phyloP scores from a whole-genome alignment of 768 basidiomycete genomes.

The Galerina sulciceps region DNA sequence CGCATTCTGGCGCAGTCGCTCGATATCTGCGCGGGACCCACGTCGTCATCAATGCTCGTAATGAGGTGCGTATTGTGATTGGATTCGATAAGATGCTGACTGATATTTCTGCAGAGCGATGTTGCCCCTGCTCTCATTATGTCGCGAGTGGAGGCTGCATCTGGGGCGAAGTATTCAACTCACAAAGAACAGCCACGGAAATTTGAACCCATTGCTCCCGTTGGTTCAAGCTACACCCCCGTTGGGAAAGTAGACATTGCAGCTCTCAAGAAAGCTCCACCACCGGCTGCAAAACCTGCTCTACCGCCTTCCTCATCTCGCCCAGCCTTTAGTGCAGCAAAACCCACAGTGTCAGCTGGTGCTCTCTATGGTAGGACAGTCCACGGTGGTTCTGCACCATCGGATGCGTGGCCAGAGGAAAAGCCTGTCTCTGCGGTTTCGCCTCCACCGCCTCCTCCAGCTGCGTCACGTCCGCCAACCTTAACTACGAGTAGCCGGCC shows the following conservation, averaged over 20 bases:
- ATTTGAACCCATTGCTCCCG: constrained; percentile 80
- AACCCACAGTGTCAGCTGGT: constrained; percentile 42
- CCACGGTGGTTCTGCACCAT: constrained; percentile 44
- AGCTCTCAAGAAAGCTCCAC: constrained; percentile 53
- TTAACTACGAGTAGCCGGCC: constrained; percentile 38
- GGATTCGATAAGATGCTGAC: neutral
- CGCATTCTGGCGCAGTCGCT: constrained; percentile 80
- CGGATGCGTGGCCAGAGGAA: constrained; percentile 67
- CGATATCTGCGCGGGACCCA: constrained; percentile 84
- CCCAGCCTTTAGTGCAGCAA: constrained; percentile 49
- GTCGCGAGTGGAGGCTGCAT: constrained; percentile 85
- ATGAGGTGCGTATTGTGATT: constrained; percentile 59
- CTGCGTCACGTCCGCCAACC: constrained; percentile 51
- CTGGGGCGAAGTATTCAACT: constrained; percentile 87
- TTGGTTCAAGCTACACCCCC: constrained; percentile 77
- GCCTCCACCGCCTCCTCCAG: constrained; percentile 45
- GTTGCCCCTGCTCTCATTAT: constrained; percentile 81
- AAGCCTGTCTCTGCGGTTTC: constrained; percentile 39
- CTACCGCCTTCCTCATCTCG: constrained; percentile 48
- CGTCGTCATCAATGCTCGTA: constrained; percentile 84
- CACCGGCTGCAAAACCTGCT: constrained; percentile 38
- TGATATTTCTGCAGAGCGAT: constrained; percentile 58
- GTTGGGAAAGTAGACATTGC: constrained; percentile 76
- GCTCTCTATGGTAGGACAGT: constrained; percentile 45
- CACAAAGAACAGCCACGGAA: constrained; percentile 79